Evolutionary conservation across 1,284 basidiomycete genomes (phyloP).

Genomic region (Caloboletus inedulis): DNA sequence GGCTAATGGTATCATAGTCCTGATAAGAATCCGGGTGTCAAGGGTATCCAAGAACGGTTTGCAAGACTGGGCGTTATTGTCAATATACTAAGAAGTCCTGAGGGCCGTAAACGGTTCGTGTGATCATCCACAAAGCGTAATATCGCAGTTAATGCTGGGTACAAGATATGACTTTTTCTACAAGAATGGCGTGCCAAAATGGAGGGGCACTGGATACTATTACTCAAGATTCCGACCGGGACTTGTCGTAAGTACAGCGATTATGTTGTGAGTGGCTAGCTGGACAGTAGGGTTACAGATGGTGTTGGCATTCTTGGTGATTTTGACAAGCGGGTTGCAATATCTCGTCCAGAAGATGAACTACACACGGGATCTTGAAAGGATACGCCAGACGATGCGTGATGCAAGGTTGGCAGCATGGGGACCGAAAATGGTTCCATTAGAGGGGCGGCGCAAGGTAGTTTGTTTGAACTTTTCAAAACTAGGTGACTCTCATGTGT

Average conservation of each 20-base stretch:
- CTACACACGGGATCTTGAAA: constrained; percentile 66
- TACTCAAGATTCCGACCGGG: constrained; percentile 92
- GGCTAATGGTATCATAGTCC: constrained; percentile 54
- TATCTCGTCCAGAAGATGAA: constrained; percentile 76
- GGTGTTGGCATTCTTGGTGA: constrained; percentile 71
- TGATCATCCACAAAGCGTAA: neutral
- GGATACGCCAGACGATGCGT: constrained; percentile 63
- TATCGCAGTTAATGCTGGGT: constrained; percentile 4
- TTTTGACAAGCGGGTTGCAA: constrained; percentile 76
- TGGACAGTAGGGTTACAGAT: constrained; percentile 29
- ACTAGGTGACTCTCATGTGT: neutral
- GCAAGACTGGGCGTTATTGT: constrained; percentile 84
- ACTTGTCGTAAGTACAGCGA: constrained; percentile 54
- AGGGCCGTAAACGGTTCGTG: constrained; percentile 73
- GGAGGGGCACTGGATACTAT: constrained; percentile 88
- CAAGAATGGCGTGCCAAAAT: constrained; percentile 87
- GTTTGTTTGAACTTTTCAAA: constrained; percentile 11
- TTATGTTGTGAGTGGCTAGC: neutral
- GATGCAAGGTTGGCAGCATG: constrained; percentile 72
- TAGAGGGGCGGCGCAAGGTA: constrained; percentile 66
- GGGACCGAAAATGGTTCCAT: constrained; percentile 64
- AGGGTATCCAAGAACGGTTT: constrained; percentile 81
- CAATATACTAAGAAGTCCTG: constrained; percentile 73
- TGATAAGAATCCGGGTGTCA: constrained; percentile 87
- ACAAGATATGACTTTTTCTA: constrained; percentile 85